Base-by-base conservation (phyloP, 1,284 basidiomycete genomes). In the Ceratobasidium papillatum region DNA sequence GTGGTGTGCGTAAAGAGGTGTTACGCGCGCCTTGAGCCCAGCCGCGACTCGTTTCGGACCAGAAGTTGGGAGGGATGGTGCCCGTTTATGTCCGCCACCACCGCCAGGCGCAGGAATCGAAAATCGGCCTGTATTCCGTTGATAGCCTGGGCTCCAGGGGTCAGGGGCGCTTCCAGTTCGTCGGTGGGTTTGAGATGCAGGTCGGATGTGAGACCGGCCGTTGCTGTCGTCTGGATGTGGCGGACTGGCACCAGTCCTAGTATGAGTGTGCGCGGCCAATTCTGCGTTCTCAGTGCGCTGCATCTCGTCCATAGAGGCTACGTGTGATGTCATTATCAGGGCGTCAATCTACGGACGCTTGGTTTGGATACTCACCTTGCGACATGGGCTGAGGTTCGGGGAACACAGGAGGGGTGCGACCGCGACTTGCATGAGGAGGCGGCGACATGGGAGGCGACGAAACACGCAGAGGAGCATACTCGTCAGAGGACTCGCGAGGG, bases 251-350 rank as follows among this genome's bases (percentile, higher is more conserved):
- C 56, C 32, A 14, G 56, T 34, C 12, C 27, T 32, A 34, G 56
- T 11, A 52, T 66, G 45, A 32, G 64, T 14, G 36, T 69, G 66
- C 8, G 34, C 22, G n/a, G 19, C 54, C 19, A 34, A n/a, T 27
- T 61, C 56, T 3, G 30, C 43, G 4, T 47, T 27, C 25, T 72
- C 25, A 19, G 56, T 49, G 34, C 45, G 43, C 38, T 71, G 68
- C 68, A 72, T 72, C 17, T 72, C 68, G 43, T 72, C 68, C 19
- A 72, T 45, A 25, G 68, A 72, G 25, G 56, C 68, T 72, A 34
- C 7, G 49, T 7, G 9, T 34, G 14, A 65, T 30, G 32, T 36
- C 27, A 72, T 36, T 9, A 34, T 45, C 52, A 56, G 52, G 30
- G 52, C 25, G 59, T 38, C 41, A 43, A 62, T 62, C 38, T 62